Percentiles rank a stretch among this genome's conserved stretches.
phyloP scores from a whole-genome alignment of 2,329 filamentous ascomycete species.

The Colletotrichum sp. region DNA sequence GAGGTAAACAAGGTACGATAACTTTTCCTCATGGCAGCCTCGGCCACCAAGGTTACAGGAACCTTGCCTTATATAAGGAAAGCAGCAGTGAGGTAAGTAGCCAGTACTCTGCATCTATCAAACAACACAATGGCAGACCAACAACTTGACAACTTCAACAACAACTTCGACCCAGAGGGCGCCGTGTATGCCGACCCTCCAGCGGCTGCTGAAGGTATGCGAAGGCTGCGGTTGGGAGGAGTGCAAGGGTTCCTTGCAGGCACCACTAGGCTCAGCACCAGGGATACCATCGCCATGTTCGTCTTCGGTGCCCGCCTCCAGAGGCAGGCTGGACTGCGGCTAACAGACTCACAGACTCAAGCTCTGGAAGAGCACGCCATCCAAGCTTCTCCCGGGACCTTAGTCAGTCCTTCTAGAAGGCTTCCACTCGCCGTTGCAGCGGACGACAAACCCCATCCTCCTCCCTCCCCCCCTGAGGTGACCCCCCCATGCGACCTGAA shows the following conservation, averaged over 20 bases:
- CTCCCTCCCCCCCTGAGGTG: not conserved
- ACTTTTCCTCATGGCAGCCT: not conserved
- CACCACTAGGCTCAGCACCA: not conserved
- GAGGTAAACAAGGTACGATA: not conserved
- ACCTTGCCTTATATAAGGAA: not conserved
- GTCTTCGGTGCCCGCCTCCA: not conserved
- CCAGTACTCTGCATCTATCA: not conserved
- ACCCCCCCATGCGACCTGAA: not conserved
- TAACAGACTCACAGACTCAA: not conserved
- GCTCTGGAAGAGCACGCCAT: not conserved
- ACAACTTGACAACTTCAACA: too few relatives aligned
- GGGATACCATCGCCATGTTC: not conserved
- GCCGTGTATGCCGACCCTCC: not conserved
- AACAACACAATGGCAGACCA: not conserved
- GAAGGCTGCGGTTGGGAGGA: not conserved
- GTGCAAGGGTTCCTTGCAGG: not conserved
- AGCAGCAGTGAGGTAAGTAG: not conserved
- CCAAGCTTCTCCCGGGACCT: not conserved
- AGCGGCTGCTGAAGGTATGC: not conserved
- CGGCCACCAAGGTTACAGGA: not conserved
- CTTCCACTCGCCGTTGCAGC: not conserved
- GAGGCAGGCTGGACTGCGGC: not conserved
- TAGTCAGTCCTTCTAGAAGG: conserved; percentile 13
- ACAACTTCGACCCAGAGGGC: too few relatives aligned
- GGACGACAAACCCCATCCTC: not conserved